Percentiles rank a stretch among this genome's conserved stretches.
Evolutionary conservation across 495 filamentous ascomycete species (phyloP).

Genomic region (Xylaria curta): DNA sequence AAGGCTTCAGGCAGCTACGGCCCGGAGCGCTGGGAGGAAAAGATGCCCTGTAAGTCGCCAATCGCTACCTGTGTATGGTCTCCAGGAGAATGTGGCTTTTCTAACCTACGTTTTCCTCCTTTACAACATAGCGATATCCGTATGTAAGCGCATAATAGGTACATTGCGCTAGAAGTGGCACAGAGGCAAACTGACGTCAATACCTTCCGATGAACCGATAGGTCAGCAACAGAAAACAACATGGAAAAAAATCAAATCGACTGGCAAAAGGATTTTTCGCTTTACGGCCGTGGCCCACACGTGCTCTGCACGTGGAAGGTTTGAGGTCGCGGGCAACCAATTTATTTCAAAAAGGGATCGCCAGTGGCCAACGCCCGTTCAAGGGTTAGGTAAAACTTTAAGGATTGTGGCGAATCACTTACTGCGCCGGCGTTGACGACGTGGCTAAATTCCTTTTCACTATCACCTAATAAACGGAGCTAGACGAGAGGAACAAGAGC

Average conservation of each 20-base stretch:
- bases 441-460: background rate
- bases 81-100: background rate
- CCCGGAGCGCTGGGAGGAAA: background rate
- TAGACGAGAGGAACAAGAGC: background rate
- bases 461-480: background rate
- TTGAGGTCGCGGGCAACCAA: background rate
- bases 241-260: background rate
- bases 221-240: background rate
- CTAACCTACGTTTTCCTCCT: background rate
- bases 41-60: background rate
- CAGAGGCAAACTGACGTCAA: background rate
- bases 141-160: background rate
- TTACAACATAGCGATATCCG: background rate
- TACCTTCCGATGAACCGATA: background rate
- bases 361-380: background rate
- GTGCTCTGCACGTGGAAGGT: background rate
- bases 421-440: background rate
- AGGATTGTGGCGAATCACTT: conserved; percentile 2
- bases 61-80: background rate
- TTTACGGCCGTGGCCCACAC: background rate
- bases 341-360: background rate
- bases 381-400: background rate
- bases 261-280: background rate
- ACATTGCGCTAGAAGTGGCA: background rate
- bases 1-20: background rate